phyloP scores from a whole-genome alignment of 116 monocot species.

The Thalassia testudinum region DNA sequence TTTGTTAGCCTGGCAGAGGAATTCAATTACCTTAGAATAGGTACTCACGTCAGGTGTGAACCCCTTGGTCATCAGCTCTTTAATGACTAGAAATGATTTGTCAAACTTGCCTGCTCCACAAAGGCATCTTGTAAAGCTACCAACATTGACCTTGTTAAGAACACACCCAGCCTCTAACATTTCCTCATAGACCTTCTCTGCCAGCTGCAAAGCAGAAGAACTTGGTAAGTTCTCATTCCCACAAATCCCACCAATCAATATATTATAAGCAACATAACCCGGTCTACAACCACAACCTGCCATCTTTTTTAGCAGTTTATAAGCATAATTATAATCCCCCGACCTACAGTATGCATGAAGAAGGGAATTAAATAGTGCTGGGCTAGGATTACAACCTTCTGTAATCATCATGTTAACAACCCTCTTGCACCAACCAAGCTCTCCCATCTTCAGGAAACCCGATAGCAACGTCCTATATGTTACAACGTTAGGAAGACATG shows the following conservation, averaged over 20 bases:
- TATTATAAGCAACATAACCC: slow-evolving; percentile 81
- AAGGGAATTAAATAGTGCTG: slow-evolving; percentile 69
- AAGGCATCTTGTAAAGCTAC: slow-evolving; percentile 59
- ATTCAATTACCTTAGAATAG: slow-evolving; percentile 57
- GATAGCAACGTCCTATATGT: slow-evolving; percentile 81
- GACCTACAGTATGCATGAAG: slow-evolving; percentile 63
- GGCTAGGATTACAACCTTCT: slow-evolving; percentile 71
- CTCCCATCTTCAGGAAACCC: slow-evolving; percentile 70
- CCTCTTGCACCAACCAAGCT: slow-evolving; percentile 96
- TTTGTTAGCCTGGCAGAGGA: slow-evolving; percentile 52
- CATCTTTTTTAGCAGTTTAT: slow-evolving; percentile 85
- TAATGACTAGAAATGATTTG: slow-evolving; percentile 59
- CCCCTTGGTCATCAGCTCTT: slow-evolving; percentile 73
- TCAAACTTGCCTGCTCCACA: slow-evolving; percentile 59
- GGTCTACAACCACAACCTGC: slow-evolving; percentile 37
- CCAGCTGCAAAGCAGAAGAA: slow-evolving; percentile 35
- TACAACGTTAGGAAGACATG: slow-evolving; percentile 57
- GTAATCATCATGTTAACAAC: slow-evolving; percentile 75
- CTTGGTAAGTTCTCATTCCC: slow-evolving; percentile 33
- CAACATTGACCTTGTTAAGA: slow-evolving; percentile 81
- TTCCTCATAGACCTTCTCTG: slow-evolving; percentile 62
- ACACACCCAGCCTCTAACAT: slow-evolving; percentile 71
- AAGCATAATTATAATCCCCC: slow-evolving; percentile 71
- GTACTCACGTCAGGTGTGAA: slow-evolving; percentile 82
- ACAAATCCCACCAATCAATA: slow-evolving; percentile 87